These are phyloP conservation scores for Paragyromitra xinjiangensis DNA, from an alignment of 495 filamentous ascomycete genomes.

Conservation along the genomic window DNA sequence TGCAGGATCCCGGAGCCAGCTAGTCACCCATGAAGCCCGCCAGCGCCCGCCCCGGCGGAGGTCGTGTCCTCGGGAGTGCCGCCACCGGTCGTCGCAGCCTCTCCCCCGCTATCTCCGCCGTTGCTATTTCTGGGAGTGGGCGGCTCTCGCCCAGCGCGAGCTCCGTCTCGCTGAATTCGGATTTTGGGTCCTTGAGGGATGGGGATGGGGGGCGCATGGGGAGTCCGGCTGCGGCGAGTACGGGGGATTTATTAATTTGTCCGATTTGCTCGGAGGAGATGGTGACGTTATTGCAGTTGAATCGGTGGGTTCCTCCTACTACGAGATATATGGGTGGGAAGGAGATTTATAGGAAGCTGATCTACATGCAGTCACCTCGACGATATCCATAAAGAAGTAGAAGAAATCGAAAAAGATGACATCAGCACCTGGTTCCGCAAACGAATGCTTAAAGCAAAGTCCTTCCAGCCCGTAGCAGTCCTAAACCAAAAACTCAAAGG, in stretches of 20 bases:
- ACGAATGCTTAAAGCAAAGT: conserved; percentile 94
- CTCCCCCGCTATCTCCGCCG: conserved; percentile 42
- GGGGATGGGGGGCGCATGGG: conserved; percentile 61
- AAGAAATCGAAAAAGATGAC: conserved; percentile 91
- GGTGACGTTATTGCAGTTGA: conserved; percentile 93
- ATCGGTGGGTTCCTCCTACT: conserved; percentile 68
- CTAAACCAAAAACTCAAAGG: conserved; percentile 96
- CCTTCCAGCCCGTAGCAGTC: conserved; percentile 90
- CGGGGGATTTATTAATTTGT: conserved; percentile 77
- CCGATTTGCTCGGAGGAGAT: conserved; percentile 98
- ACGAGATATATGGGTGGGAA: not conserved
- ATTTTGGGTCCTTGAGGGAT: conserved; percentile 66
- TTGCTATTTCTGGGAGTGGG: conserved; percentile 46
- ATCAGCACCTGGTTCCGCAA: conserved; percentile 98
- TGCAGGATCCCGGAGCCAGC: not conserved
- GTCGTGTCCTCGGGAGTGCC: conserved; percentile 49
- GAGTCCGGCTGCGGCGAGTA: conserved; percentile 64
- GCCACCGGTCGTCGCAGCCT: conserved; percentile 46
- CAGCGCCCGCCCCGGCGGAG: conserved; percentile 41
- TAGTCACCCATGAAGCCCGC: conserved; percentile 33
- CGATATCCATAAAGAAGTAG: conserved; percentile 91
- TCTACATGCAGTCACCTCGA: conserved; percentile 78
- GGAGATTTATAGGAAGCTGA: conserved; percentile 3
- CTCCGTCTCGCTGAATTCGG: conserved; percentile 70
- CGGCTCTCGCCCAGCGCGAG: conserved; percentile 69